phyloP scores from a whole-genome alignment of 192 early-diverging fungal species.

The Podila horticola region DNA sequence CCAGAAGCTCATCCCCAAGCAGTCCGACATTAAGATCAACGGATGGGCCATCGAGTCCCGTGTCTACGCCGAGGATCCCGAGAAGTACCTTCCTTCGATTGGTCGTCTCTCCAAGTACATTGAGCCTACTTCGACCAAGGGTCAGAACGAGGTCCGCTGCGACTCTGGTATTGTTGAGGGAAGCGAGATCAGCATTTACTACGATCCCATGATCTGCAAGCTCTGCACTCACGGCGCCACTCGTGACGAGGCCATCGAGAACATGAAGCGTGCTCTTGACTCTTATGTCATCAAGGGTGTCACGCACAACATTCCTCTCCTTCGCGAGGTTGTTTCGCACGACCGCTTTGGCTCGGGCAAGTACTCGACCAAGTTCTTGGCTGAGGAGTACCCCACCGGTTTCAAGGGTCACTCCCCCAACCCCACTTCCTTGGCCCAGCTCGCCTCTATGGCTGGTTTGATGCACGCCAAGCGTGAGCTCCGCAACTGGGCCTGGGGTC shows the following conservation, averaged over 20 bases:
- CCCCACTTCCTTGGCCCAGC: constrained; percentile 55
- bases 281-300: constrained; percentile 94
- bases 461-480: constrained; percentile 75
- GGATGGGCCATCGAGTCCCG: constrained; percentile 97
- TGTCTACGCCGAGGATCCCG: constrained; percentile 96
- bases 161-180: constrained; percentile 95
- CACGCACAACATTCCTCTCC: constrained; percentile 93
- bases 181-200: constrained; percentile 94
- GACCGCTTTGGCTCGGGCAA: constrained; percentile 77
- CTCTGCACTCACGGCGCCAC: constrained; percentile 85
- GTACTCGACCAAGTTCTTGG: constrained; percentile 87
- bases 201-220: constrained; percentile 97
- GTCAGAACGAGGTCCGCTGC: constrained; percentile 78
- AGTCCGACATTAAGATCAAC: constrained; percentile 79
- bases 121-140: constrained; percentile 70
- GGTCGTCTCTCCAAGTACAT: constrained; percentile 87
- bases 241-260: constrained; percentile 77
- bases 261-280: constrained; percentile 89
- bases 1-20: constrained; percentile 74
- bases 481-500: constrained; percentile 67
- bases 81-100: constrained; percentile 93
- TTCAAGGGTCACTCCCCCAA: constrained; percentile 83
- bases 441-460: constrained; percentile 73
- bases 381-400: constrained; percentile 88
- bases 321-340: constrained; percentile 86